Base-by-base conservation (phyloP, 2,329 filamentous ascomycete species). In the Beauveria varroae region DNA sequence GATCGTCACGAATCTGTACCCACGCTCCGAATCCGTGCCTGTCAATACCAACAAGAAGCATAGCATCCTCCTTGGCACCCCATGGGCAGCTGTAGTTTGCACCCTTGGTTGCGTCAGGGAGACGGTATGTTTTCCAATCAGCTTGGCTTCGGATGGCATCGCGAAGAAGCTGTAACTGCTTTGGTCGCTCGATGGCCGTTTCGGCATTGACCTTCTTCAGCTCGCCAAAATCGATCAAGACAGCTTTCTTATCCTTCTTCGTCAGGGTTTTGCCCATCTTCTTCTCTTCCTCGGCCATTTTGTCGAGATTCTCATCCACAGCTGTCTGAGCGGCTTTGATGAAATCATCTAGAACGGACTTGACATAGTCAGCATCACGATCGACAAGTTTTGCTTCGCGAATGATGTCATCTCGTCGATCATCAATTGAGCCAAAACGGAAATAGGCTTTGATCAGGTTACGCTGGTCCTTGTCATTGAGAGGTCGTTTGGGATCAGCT, bases 181-280 rank as follows among this genome's bases (percentile, higher is more conserved):
- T 85, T 0, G 95, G 93, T 9, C 96, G 88, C 67, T 98, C 93
- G 12, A 96, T 86, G 60, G 97, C 89, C 0, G 95, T 98, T 74
- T 96, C 92, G 0, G 95, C 95, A 70, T 99, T 99, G 69, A 97
- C 85, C 68, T 96, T 93, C 75, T 96, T 96, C 56, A 97, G 88
- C 60, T 93, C 91, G 51, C 89, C 88, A 74, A 93, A 96, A 71
- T 98, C 93, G 68, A 99, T 97, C 50, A 99, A 79, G 20, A 99
- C 91, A 0, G 95, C 95, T 75, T 99, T 99, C 74, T 91, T 91
- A 72, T 99, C 95, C 74, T 99, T 99, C 79, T 98, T 97, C 0
- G 93, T 96, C 60, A 96, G 76, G 2, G 86, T 82, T 72, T 95
- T 96, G 70, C 91, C 91, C 0, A 84, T 82, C 65, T 89, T 86